Evolutionary conservation across 2,329 filamentous ascomycete species (phyloP).

Genomic region (Fusarium metavorans): DNA sequence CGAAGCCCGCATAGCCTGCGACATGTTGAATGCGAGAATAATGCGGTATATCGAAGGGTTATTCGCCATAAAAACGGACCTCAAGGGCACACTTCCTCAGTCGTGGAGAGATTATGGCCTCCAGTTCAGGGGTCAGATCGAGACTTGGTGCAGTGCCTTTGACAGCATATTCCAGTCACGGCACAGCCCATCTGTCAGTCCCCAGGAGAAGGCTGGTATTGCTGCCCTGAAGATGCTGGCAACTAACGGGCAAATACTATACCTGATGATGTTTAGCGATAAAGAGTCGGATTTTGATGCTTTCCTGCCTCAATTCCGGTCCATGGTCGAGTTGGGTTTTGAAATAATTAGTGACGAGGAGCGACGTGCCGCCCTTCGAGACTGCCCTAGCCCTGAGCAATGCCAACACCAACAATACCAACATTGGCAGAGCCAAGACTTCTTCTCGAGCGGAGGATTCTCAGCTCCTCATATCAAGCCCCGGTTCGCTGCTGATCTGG

Average conservation of each 20-base stretch:
- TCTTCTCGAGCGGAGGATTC: conserved; percentile 55
- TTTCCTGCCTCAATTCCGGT: conserved; percentile 63
- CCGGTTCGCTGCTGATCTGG: conserved; percentile 73
- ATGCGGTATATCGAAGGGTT: conserved; percentile 70
- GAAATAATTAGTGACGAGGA: conserved; percentile 72
- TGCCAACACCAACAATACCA: conserved; percentile 55
- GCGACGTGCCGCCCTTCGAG: conserved; percentile 59
- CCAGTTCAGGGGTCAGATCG: conserved; percentile 62
- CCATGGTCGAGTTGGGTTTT: conserved; percentile 67
- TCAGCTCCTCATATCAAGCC: conserved; percentile 68
- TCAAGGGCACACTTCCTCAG: conserved; percentile 65
- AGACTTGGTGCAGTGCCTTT: conserved; percentile 68
- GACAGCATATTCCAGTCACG: conserved; percentile 65
- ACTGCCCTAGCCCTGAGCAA: conserved; percentile 57
- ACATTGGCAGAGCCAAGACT: conserved; percentile 40
- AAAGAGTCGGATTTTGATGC: conserved; percentile 69
- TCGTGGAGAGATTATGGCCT: conserved; percentile 61
- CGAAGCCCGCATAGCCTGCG: conserved; percentile 69
- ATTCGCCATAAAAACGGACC: conserved; percentile 59
- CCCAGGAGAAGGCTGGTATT: conserved; percentile 70
- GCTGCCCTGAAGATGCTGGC: conserved; percentile 73
- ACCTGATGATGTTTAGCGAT: conserved; percentile 70
- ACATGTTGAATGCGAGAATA: conserved; percentile 66
- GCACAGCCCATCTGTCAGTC: conserved; percentile 60
- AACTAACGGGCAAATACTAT: conserved; percentile 68